Percentiles rank a stretch among this genome's conserved stretches.
These are phyloP conservation scores for Taxillus chinensis DNA, from an alignment of 164 flowering plant species.

Conservation along the genomic window DNA sequence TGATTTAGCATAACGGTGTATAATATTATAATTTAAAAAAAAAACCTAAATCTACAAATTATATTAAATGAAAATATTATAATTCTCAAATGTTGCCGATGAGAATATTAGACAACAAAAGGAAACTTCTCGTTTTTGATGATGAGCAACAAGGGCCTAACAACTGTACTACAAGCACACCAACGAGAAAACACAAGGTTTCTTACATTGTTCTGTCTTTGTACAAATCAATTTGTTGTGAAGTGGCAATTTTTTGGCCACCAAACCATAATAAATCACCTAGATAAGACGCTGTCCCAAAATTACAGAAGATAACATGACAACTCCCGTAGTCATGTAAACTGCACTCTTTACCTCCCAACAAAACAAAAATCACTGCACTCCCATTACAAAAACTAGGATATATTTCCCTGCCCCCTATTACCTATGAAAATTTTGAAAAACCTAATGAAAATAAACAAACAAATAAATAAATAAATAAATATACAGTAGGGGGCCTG, in stretches of 20 bases:
- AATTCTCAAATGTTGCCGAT: too few species aligned
- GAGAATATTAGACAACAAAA: too few species aligned
- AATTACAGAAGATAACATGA: not conserved
- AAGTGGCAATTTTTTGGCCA: not conserved
- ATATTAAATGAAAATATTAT: too few species aligned
- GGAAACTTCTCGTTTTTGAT: too few species aligned
- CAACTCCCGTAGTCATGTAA: not conserved
- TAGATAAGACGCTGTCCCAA: not conserved
- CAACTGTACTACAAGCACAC: too few species aligned
- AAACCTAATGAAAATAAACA: conserved; percentile 5
- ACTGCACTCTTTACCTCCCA: too few species aligned
- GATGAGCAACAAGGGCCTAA: too few species aligned
- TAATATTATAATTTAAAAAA: too few species aligned
- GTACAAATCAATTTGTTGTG: not conserved
- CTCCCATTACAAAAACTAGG: conserved; percentile 1
- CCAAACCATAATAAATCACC: not conserved
- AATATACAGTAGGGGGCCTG: conserved; percentile 15
- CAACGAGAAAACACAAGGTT: too few species aligned
- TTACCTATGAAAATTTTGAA: conserved; percentile 8
- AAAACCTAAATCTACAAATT: too few species aligned
- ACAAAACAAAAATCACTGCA: conserved; percentile 2
- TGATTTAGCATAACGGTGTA: too few species aligned
- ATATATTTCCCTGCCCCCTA: conserved; percentile 9
- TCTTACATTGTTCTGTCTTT: not conserved
- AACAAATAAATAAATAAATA: conserved; percentile 7